Evolutionary conservation across 2,329 filamentous ascomycete species (phyloP).

Genomic region (Mycosphaerella sp.): DNA sequence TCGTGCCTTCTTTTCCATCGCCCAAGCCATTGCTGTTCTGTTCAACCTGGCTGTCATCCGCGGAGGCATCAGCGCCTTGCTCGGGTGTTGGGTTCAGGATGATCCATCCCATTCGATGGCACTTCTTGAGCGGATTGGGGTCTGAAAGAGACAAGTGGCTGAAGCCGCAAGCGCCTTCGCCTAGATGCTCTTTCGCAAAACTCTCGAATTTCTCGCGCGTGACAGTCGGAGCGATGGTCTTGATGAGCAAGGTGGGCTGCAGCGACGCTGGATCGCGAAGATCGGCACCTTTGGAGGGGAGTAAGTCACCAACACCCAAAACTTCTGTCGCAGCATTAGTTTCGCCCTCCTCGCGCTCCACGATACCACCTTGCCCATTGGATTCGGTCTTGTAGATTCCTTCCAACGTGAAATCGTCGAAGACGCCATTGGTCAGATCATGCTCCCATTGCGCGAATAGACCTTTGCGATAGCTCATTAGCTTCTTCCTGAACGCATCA

Average conservation of each 20-base stretch:
- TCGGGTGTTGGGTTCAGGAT: conserved; percentile 81
- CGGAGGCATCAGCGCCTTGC: conserved; percentile 31
- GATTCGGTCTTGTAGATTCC: conserved; percentile 90
- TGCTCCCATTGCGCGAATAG: conserved; percentile 83
- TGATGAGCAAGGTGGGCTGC: conserved; percentile 91
- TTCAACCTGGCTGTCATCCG: conserved; percentile 53
- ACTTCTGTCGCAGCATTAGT: conserved; percentile 87
- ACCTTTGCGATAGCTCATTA: conserved; percentile 72
- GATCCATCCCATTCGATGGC: conserved; percentile 97
- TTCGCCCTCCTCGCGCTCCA: conserved; percentile 95
- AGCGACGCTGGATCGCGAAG: conserved; percentile 81
- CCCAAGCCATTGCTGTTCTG: conserved; percentile 6
- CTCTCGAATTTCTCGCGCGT: conserved; percentile 87
- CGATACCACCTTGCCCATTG: conserved; percentile 73
- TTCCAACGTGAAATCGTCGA: conserved; percentile 92
- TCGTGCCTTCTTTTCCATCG: conserved; percentile 21
- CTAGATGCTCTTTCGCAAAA: conserved; percentile 90
- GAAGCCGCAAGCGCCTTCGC: conserved; percentile 84
- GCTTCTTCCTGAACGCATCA: conserved; percentile 63
- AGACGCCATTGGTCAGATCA: conserved; percentile 75
- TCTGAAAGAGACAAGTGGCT: conserved; percentile 95
- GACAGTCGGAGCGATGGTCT: conserved; percentile 94
- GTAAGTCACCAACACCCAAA: conserved; percentile 81
- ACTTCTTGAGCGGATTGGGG: conserved; percentile 93
- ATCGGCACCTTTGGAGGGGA: conserved; percentile 76